Conservation (phyloP, 768 basidiomycete genomes). For the Lentinula raphanica region DNA sequence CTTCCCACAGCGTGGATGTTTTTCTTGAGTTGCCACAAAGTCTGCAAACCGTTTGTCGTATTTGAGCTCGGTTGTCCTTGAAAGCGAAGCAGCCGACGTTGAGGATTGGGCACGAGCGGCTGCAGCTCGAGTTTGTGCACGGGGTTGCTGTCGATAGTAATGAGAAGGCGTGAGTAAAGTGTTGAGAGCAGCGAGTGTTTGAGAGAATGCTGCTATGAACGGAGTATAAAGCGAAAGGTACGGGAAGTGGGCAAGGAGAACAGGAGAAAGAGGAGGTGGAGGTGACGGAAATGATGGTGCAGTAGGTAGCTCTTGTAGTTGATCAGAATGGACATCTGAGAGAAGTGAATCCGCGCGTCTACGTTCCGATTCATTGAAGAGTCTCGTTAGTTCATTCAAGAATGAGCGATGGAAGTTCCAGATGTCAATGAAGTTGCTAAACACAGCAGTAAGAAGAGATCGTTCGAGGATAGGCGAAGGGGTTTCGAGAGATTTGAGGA, state of each 20-base stretch:
- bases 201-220: slow-evolving; percentile 75
- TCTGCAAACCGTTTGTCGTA: slow-evolving; percentile 41
- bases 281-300: slow-evolving; percentile 36
- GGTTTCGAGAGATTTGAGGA: slow-evolving; percentile 70
- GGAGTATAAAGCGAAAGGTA: slow-evolving; percentile 85
- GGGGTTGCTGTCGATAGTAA: neutral
- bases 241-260: slow-evolving; percentile 78
- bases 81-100: neutral
- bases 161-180: slow-evolving; percentile 45
- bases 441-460: slow-evolving; percentile 63
- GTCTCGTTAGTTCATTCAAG: slow-evolving; percentile 51
- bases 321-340: slow-evolving; percentile 15
- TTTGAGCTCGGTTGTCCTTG: slow-evolving; percentile 13
- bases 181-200: slow-evolving; percentile 53
- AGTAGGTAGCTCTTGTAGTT: slow-evolving; percentile 2
- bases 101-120: neutral
- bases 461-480: slow-evolving; percentile 52
- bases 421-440: slow-evolving; percentile 88
- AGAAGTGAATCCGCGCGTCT: slow-evolving; percentile 2
- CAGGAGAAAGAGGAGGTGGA: slow-evolving; percentile 42
- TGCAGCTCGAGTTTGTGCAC: neutral
- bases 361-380: slow-evolving; percentile 22
- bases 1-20: slow-evolving; percentile 64
- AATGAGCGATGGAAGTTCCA: slow-evolving; percentile 84
- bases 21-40: slow-evolving; percentile 63